These are phyloP conservation scores for Zangia roseola DNA, from an alignment of 768 basidiomycete species.

Conservation along the genomic window DNA sequence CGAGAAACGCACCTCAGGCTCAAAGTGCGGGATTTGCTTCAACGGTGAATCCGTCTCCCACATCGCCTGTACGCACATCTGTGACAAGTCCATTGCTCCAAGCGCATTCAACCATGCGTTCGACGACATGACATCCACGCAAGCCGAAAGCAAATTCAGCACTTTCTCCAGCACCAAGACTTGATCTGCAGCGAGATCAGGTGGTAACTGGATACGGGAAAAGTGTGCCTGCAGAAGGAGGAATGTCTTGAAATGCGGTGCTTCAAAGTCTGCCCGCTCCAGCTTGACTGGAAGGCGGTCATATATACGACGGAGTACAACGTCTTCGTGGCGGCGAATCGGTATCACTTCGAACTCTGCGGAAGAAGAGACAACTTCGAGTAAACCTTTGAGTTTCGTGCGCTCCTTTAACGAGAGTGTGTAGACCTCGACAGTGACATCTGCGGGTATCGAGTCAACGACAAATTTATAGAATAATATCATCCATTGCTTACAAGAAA, in stretches of 20 bases:
- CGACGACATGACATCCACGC: conserved; percentile 97
- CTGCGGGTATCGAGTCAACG: conserved; percentile 38
- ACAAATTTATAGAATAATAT: too few species aligned
- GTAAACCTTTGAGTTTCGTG: conserved; percentile 93
- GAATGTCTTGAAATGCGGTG: conserved; percentile 98
- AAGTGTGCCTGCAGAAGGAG: conserved; percentile 96
- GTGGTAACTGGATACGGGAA: conserved; percentile 86
- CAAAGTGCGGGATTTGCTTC: conserved; percentile 96
- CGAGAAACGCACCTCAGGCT: conserved; percentile 62
- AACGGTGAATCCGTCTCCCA: conserved; percentile 97
- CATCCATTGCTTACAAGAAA: conserved; percentile 62
- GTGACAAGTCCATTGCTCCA: conserved; percentile 95
- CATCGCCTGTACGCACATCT: conserved; percentile 98
- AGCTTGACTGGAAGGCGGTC: conserved; percentile 97
- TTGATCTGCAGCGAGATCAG: conserved; percentile 94
- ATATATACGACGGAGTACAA: conserved; percentile 83
- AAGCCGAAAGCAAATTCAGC: conserved; percentile 86
- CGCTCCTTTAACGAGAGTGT: conserved; percentile 92
- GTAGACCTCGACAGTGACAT: conserved; percentile 97
- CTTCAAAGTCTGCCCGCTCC: conserved; percentile 79
- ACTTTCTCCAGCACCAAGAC: conserved; percentile 85
- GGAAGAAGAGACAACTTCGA: conserved; percentile 96
- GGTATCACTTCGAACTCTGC: conserved; percentile 95
- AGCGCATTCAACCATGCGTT: conserved; percentile 94
- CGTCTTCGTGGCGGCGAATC: conserved; percentile 91